phyloP scores from a whole-genome alignment of 2,329 filamentous ascomycete genomes.

The Xylariales sp. region DNA sequence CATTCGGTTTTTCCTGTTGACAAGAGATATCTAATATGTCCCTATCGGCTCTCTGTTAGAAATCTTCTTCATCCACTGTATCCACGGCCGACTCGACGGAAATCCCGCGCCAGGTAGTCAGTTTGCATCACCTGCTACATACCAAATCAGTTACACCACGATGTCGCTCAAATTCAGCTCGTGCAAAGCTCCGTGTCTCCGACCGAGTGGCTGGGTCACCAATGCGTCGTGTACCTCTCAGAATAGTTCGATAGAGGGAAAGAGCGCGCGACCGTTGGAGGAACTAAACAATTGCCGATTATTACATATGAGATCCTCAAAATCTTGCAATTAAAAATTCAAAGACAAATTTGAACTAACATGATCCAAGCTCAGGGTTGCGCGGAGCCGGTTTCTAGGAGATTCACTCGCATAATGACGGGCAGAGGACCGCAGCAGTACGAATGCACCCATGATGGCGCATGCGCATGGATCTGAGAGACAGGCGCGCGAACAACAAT shows the following conservation, averaged over 20 bases:
- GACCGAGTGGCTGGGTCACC: conserved; percentile 42
- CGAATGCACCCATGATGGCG: conserved; percentile 12
- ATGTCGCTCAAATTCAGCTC: conserved; percentile 59
- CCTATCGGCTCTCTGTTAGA: conserved; percentile 26
- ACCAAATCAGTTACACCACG: conserved; percentile 52
- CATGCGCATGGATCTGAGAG: conserved; percentile 12
- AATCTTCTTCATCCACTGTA: not conserved
- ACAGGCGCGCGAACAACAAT: not conserved
- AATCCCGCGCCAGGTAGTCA: not conserved
- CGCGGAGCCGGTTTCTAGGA: conserved; percentile 31
- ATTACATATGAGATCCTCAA: too few relatives aligned
- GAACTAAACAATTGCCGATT: conserved; percentile 38
- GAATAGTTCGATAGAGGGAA: conserved; percentile 53
- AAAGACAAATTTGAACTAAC: too few relatives aligned
- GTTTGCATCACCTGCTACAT: conserved; percentile 20
- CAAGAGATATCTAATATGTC: conserved; percentile 58
- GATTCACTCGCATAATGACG: conserved; percentile 32
- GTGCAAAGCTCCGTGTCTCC: conserved; percentile 54
- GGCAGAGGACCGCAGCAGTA: conserved; percentile 12
- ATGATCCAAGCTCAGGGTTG: conserved; percentile 53
- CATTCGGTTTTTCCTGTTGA: conserved; percentile 63
- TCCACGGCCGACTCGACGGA: too few relatives aligned
- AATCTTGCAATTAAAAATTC: too few relatives aligned
- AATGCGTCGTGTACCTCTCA: conserved; percentile 51
- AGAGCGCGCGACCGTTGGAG: conserved; percentile 52